phyloP scores from a whole-genome alignment of 306 rosid species.

The Trichosanthes cucumerina region DNA sequence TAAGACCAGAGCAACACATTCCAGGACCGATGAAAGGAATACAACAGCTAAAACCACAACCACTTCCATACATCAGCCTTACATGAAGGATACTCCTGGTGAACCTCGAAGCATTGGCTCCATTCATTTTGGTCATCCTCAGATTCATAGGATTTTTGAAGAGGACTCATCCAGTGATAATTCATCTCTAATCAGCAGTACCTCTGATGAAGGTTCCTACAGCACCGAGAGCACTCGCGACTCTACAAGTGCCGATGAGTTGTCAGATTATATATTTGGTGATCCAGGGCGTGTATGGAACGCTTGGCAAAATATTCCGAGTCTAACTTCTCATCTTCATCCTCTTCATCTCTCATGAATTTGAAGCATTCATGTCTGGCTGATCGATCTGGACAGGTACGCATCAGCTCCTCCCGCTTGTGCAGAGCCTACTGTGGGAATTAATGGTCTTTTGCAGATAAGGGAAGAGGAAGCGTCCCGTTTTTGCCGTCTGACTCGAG shows the following conservation, averaged over 20 bases:
- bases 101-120: constrained; percentile 32
- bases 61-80: constrained; percentile 14
- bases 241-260: constrained; percentile 64
- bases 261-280: constrained; percentile 73
- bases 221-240: constrained; percentile 66
- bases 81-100: constrained; percentile 21
- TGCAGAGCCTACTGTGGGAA: constrained; percentile 9
- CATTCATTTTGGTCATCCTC: constrained; percentile 33
- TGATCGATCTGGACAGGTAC: constrained; percentile 38
- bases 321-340: constrained; percentile 32
- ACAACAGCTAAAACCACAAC: constrained; percentile 24
- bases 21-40: constrained; percentile 33
- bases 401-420: constrained; percentile 31
- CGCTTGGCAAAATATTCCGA: constrained; percentile 38
- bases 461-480: constrained; percentile 20
- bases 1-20: constrained; percentile 28
- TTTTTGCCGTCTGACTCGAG: constrained; percentile 45
- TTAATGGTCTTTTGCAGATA: constrained; percentile 18
- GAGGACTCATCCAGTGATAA: constrained; percentile 86
- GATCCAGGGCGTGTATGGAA: constrained; percentile 36
- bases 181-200: constrained; percentile 68
- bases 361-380: constrained; percentile 45
- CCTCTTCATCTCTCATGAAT: constrained; percentile 50
- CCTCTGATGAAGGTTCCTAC: constrained; percentile 81
- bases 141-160: constrained; percentile 40